Base-by-base conservation (phyloP, 176 grass and related monocot species). In the Guadua angustifolia region DNA sequence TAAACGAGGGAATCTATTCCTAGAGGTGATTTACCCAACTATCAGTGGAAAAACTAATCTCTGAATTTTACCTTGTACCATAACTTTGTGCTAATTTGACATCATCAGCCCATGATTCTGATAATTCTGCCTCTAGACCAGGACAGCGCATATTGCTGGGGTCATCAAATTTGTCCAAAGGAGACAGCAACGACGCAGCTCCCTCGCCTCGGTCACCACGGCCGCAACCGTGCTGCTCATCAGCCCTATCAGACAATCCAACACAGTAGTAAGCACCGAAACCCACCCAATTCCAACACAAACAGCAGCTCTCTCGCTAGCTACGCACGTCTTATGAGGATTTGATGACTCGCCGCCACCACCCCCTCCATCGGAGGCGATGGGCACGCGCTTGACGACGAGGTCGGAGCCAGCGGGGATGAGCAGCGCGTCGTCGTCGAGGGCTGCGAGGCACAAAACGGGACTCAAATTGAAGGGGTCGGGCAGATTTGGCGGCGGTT, bases 131-230 rank as follows among this genome's bases (percentile, higher is more conserved):
- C 64, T 73, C 88, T 71, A 82, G 57, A 82, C 61, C 81, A 60
- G 88, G 79, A 42, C 85, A 86, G 45, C 79, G 45, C 33, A 77
- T 73, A 78, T 90, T 69, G 19, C 73, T 46, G 17, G 85, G 76
- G 44, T 90, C 88, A 86, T 90, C 88, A 82, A 90, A 90, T 57
- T 82, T 86, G 21, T 90, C 71, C 29, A 50, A 38, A 53, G 71
- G 49, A 50, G 71, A 46, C 14, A 0, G 16, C 16, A 21, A 36
- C 29, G 9, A 32, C 24, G 4, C 15, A 18, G 38, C 13, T 13
- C 49, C 26, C 46, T 74, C 26, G 4, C 16, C 13, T 29, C 0
- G 46, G 0, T 51, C 71, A 7, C 71, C 3, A 4, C 16, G 47
- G 13, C 71, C 71, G 4, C 69, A 71, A 26, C 47, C 2, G 1